A percentile compares a stretch with the other conserved stretches of the same genome.
phyloP scores from a whole-genome alignment of 148 eudicot genomes.

The Rhododendron griersonianum region DNA sequence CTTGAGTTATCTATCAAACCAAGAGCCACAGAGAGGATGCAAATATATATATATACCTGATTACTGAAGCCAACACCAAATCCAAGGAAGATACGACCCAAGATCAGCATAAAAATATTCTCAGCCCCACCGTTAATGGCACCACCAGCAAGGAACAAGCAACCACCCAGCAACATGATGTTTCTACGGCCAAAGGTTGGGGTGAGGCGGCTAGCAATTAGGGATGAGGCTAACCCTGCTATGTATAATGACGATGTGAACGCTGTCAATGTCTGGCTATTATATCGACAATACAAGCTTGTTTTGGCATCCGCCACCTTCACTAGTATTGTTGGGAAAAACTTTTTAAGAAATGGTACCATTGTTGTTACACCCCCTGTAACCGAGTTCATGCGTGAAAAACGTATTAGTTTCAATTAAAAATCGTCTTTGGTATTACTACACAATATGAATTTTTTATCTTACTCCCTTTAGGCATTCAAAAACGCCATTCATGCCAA shows the following conservation, averaged over 20 bases:
- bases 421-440: neutral
- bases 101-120: slow-evolving; percentile 53
- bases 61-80: slow-evolving; percentile 64
- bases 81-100: slow-evolving; percentile 56
- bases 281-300: slow-evolving; percentile 46
- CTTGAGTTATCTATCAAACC: neutral
- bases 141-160: slow-evolving; percentile 46
- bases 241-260: slow-evolving; percentile 64
- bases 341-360: slow-evolving; percentile 47
- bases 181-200: slow-evolving; percentile 42
- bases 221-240: slow-evolving; percentile 43
- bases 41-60: slow-evolving; percentile 28
- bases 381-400: neutral
- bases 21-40: neutral
- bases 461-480: neutral
- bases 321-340: slow-evolving; percentile 45
- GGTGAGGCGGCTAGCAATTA: slow-evolving; percentile 38
- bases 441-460: neutral
- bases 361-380: slow-evolving; percentile 69
- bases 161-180: slow-evolving; percentile 49
- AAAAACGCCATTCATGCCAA: too few relatives aligned
- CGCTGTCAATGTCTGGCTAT: slow-evolving; percentile 47
- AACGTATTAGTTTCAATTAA: neutral
- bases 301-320: slow-evolving; percentile 35
- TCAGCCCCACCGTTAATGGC: slow-evolving; percentile 47